These are phyloP conservation scores for Solanum stenotomum DNA, from an alignment of 257 asterid species.

Conservation along the genomic window DNA sequence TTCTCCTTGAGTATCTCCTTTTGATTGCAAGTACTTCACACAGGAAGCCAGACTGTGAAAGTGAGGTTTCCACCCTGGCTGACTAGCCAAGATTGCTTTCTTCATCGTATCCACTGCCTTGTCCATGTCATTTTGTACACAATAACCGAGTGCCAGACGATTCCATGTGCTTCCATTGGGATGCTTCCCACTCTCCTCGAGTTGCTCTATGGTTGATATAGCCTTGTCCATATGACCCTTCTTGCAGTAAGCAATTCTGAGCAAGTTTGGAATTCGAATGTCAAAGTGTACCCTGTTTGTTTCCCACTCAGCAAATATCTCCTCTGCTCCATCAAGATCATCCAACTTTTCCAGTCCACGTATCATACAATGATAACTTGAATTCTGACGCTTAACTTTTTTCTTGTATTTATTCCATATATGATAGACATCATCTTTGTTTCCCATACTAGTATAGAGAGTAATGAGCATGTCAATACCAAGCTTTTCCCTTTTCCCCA, in stretches of 20 bases:
- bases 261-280: conserved; percentile 17
- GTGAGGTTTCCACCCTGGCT: conserved; percentile 14
- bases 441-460: conserved; percentile 36
- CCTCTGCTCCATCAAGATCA: conserved; percentile 34
- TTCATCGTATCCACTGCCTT: conserved; percentile 30
- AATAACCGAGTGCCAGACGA: conserved; percentile 31
- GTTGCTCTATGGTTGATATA: conserved; percentile 12
- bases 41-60: conserved; percentile 24
- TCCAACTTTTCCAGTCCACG: conserved; percentile 19
- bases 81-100: conserved; percentile 6
- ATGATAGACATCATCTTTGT: conserved; percentile 25
- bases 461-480: conserved; percentile 19
- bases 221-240: conserved; percentile 33
- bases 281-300: conserved; percentile 8
- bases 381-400: conserved; percentile 7
- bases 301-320: conserved; percentile 30
- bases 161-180: conserved; percentile 30
- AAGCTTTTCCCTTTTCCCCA: background rate
- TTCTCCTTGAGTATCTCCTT: conserved; percentile 23
- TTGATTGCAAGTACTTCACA: conserved; percentile 24
- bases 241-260: conserved; percentile 29
- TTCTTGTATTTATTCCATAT: conserved; percentile 19
- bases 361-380: conserved; percentile 13
- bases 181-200: conserved; percentile 14
- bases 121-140: conserved; percentile 20